Evolutionary conservation across 2,329 filamentous ascomycete species (phyloP).

Genomic region (Aspergillus glaucus): DNA sequence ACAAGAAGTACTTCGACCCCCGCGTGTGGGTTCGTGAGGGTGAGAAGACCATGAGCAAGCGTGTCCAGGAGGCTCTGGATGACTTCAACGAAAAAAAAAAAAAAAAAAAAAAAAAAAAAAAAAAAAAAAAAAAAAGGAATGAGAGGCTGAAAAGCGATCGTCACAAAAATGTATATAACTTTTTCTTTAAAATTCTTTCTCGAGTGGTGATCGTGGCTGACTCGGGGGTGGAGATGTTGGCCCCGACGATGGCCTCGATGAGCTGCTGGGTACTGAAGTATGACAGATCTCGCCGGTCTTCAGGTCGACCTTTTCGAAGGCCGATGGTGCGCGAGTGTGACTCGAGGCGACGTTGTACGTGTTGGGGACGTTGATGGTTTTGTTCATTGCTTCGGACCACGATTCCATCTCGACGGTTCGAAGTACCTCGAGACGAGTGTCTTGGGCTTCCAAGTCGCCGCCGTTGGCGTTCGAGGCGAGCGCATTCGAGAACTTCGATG

Average conservation of each 20-base stretch:
- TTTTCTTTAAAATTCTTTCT: background rate
- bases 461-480: slow-evolving; percentile 1
- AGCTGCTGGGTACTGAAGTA: slow-evolving; percentile 17
- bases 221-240: background rate
- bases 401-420: slow-evolving; percentile 33
- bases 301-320: slow-evolving; percentile 10
- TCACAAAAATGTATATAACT: background rate
- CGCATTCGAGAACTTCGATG: slow-evolving; percentile 15
- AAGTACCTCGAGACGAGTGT: slow-evolving; percentile 23
- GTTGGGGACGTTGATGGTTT: slow-evolving; percentile 8
- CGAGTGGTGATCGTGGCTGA: background rate
- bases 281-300: slow-evolving; percentile 12
- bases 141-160: background rate
- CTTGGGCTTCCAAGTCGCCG: slow-evolving; percentile 3
- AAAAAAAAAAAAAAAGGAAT: background rate
- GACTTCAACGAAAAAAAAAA: background rate
- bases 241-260: slow-evolving; percentile 12
- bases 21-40: no score
- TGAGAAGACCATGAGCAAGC: no score
- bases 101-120: background rate
- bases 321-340: slow-evolving; percentile 8
- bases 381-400: slow-evolving; percentile 20
- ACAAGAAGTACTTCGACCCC: no score
- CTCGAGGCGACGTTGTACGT: slow-evolving; percentile 14
- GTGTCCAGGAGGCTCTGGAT: no score